Evolutionary conservation across 2,329 filamentous ascomycete species (phyloP).

Genomic region (Capronia americana): DNA sequence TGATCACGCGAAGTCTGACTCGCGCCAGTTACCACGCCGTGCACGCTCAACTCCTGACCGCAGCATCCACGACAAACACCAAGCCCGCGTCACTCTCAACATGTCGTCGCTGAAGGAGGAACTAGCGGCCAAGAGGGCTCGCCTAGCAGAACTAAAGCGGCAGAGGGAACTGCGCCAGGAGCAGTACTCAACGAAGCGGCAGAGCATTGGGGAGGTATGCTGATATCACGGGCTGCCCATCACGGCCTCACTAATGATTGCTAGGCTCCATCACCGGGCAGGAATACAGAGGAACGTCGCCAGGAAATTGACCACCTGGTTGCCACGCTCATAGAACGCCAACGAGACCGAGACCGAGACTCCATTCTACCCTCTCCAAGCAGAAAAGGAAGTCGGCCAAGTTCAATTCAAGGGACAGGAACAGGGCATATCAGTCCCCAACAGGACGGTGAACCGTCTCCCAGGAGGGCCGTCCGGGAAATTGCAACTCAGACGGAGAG

Average conservation of each 20-base stretch:
- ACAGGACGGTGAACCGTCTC: slow-evolving; percentile 52
- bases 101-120: slow-evolving; percentile 79
- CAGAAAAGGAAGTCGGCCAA: slow-evolving; percentile 73
- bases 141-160: slow-evolving; percentile 92
- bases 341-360: slow-evolving; percentile 42
- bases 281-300: slow-evolving; percentile 36
- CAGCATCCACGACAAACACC: background rate
- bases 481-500: slow-evolving; percentile 72
- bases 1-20: slow-evolving; percentile 24
- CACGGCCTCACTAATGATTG: slow-evolving; percentile 19
- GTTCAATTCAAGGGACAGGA: slow-evolving; percentile 81
- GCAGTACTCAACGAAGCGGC: slow-evolving; percentile 73
- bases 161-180: slow-evolving; percentile 84
- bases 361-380: slow-evolving; percentile 45
- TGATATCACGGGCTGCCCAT: background rate
- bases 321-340: slow-evolving; percentile 79
- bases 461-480: slow-evolving; percentile 51
- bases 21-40: too few relatives aligned
- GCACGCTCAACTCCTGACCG: background rate
- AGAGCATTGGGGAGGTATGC: slow-evolving; percentile 76
- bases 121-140: slow-evolving; percentile 94
- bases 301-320: slow-evolving; percentile 72
- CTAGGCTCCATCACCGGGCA: slow-evolving; percentile 36
- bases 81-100: slow-evolving; percentile 33
- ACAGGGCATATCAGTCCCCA: slow-evolving; percentile 80